phyloP scores from a whole-genome alignment of 768 basidiomycete genomes.

The Tephrocybe sp. region DNA sequence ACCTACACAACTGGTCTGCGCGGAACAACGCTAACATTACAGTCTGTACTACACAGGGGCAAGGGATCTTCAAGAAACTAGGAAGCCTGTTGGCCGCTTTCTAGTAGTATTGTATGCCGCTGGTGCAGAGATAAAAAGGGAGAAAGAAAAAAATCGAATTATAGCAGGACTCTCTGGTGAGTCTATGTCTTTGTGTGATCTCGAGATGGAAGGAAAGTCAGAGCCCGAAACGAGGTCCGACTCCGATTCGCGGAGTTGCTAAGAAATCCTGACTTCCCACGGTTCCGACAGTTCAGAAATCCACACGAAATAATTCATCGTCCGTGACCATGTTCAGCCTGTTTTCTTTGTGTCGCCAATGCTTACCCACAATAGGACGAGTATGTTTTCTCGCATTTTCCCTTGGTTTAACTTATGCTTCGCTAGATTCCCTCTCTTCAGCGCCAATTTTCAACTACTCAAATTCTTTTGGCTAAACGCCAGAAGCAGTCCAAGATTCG shows the following conservation, averaged over 20 bases:
- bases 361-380: constrained; percentile 18
- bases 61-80: too few species aligned
- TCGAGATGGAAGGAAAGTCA: too few species aligned
- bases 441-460: constrained; percentile 56
- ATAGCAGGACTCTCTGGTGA: too few species aligned
- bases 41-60: too few species aligned
- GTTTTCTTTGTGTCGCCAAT: constrained; percentile 28
- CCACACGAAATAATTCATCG: neutral
- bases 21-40: too few species aligned
- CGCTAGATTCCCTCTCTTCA: constrained; percentile 12
- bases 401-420: neutral
- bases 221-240: neutral
- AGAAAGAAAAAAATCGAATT: too few species aligned
- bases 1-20: too few species aligned
- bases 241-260: constrained; percentile 6
- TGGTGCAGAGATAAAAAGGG: too few species aligned
- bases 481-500: constrained; percentile 51
- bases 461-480: constrained; percentile 45
- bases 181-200: too few species aligned
- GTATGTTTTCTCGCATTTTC: constrained; percentile 7
- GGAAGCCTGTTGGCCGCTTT: too few species aligned
- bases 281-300: neutral
- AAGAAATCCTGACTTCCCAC: constrained; percentile 11
- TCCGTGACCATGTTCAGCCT: constrained; percentile 17
- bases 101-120: too few species aligned